These are phyloP conservation scores for Aureobasidium sp. DNA, from an alignment of 2,329 filamentous ascomycete genomes.

Conservation along the genomic window DNA sequence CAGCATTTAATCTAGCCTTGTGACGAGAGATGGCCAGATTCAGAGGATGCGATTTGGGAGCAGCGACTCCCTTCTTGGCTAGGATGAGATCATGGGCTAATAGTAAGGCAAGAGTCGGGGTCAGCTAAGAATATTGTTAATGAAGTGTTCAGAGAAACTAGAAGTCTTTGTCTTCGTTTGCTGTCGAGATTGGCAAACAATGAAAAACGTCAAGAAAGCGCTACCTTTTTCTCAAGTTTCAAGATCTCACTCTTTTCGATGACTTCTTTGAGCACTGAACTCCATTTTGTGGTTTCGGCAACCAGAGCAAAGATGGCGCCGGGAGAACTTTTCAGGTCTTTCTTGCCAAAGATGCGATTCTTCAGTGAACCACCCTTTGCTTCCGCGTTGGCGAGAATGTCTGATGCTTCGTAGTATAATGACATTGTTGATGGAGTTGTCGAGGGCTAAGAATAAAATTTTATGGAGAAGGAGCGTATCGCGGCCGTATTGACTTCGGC, in stretches of 20 bases:
- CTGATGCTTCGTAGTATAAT: constrained; percentile 85
- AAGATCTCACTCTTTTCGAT: constrained; percentile 72
- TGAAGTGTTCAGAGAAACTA: no score
- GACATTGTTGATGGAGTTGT: constrained; percentile 55
- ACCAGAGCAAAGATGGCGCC: constrained; percentile 82
- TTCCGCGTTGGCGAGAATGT: constrained; percentile 56
- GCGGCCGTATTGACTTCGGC: neutral
- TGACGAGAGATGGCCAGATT: constrained; percentile 68
- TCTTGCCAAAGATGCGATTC: constrained; percentile 69
- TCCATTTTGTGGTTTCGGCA: constrained; percentile 86
- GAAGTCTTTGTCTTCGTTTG: no score
- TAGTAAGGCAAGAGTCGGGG: constrained; percentile 69
- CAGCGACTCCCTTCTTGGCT: constrained; percentile 70
- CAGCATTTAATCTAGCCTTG: constrained; percentile 69
- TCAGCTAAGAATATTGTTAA: constrained; percentile 49
- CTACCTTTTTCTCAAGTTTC: constrained; percentile 74
- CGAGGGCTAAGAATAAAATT: neutral
- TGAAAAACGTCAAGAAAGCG: neutral
- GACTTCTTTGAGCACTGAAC: constrained; percentile 75
- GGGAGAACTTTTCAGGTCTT: constrained; percentile 65
- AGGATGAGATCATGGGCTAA: constrained; percentile 81
- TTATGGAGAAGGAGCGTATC: constrained; percentile 1
- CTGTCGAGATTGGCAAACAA: no score
- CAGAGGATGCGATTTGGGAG: constrained; percentile 71
- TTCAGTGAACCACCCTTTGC: constrained; percentile 77